phyloP scores from a whole-genome alignment of 2,329 filamentous ascomycete species.

The Arthroderma sp. region DNA sequence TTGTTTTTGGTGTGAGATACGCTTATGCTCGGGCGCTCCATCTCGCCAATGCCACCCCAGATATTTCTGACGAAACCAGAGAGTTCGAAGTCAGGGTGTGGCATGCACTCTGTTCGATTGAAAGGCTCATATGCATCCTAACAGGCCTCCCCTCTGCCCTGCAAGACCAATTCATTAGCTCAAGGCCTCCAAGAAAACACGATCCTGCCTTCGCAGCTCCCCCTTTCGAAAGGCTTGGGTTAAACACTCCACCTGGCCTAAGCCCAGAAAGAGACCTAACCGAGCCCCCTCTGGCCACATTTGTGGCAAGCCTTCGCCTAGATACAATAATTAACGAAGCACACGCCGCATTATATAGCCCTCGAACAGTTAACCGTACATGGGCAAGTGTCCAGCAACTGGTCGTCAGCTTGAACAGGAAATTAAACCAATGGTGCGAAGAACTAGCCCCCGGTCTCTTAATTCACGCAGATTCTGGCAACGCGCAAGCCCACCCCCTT shows the following conservation, averaged over 20 bases:
- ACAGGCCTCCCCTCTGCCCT: constrained; percentile 26
- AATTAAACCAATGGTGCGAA: constrained; percentile 22
- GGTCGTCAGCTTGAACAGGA: constrained; percentile 17
- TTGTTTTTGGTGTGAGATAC: constrained; percentile 24
- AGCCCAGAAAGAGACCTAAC: neutral
- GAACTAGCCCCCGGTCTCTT: constrained; percentile 15
- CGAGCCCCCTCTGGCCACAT: constrained; percentile 4
- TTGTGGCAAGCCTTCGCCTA: constrained; percentile 8
- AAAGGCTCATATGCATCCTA: constrained; percentile 22
- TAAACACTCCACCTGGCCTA: neutral
- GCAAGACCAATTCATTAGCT: constrained; percentile 17
- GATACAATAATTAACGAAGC: constrained; percentile 18
- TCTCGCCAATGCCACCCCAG: constrained; percentile 20
- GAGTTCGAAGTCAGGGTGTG: constrained; percentile 25
- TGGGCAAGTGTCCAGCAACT: constrained; percentile 23
- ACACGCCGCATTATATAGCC: constrained; percentile 21
- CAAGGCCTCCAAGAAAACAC: constrained; percentile 18
- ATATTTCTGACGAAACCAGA: constrained; percentile 15
- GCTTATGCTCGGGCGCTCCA: constrained; percentile 25
- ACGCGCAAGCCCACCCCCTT: neutral
- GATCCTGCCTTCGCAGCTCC: constrained; percentile 12
- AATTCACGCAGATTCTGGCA: neutral
- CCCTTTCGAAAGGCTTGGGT: neutral
- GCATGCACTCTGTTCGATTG: constrained; percentile 28
- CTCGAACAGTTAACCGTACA: constrained; percentile 16